Conservation (phyloP, 805 yeast species). For the Aciculoconidium aculeatum region DNA sequence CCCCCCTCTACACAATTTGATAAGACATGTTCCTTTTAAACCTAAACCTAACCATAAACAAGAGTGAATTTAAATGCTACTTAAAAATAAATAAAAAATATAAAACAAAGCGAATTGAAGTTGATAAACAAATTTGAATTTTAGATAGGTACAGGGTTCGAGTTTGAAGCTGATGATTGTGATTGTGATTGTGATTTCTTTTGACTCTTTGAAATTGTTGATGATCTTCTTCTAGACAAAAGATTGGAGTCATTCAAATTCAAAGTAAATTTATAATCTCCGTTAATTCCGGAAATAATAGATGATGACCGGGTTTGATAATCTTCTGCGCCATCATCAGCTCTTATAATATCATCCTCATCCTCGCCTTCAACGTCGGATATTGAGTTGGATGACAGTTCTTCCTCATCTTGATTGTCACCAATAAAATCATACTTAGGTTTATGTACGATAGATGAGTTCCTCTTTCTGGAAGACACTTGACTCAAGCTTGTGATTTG, state of each 20-base stretch:
- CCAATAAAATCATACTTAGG: slow-evolving; percentile 3
- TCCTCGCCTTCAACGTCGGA: slow-evolving; percentile 13
- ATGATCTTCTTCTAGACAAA: slow-evolving; percentile 48
- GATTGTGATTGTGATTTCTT: slow-evolving; percentile 7
- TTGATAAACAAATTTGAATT: no score
- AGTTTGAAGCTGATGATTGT: no score
- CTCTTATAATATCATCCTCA: slow-evolving; percentile 19
- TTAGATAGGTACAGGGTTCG: no score
- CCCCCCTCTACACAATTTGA: no score
- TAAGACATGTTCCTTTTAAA: no score
- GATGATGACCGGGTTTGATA: slow-evolving; percentile 35
- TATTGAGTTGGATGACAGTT: slow-evolving; percentile 9
- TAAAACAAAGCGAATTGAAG: no score
- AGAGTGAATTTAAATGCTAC: no score
- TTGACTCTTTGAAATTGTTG: slow-evolving; percentile 13
- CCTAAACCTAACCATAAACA: no score
- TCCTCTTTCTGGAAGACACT: slow-evolving; percentile 4
- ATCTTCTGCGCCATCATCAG: slow-evolving; percentile 16
- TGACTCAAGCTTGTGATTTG: slow-evolving; percentile 9
- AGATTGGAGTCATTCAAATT: slow-evolving; percentile 61
- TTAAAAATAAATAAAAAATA: no score
- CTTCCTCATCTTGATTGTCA: slow-evolving; percentile 7
- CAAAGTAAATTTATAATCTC: slow-evolving; percentile 48
- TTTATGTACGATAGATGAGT: slow-evolving; percentile 2
- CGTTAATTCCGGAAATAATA: slow-evolving; percentile 33